Percentiles rank a stretch among this genome's conserved stretches.
These are phyloP conservation scores for Nakazawaea populi DNA, from an alignment of 805 yeast species.

Conservation along the genomic window DNA sequence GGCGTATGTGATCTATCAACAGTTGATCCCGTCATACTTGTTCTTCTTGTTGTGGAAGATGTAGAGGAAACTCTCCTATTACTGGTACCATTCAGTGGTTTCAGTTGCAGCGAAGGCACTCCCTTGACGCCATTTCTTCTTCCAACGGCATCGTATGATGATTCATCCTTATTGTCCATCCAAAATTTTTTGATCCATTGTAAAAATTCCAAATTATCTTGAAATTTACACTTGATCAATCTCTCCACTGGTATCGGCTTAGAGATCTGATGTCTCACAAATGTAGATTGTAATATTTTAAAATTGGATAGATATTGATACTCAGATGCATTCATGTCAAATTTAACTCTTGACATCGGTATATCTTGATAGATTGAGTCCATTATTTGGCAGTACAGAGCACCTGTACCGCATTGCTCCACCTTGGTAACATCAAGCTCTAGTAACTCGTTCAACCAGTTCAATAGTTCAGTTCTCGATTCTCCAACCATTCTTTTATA, in stretches of 20 bases:
- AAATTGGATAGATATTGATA: conserved; percentile 76
- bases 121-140: conserved; percentile 37
- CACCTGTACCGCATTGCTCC: conserved; percentile 95
- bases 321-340: conserved; percentile 54
- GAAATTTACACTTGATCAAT: conserved; percentile 81
- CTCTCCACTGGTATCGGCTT: conserved; percentile 76
- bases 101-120: background rate
- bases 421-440: conserved; percentile 64
- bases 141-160: conserved; percentile 62
- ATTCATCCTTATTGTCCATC: conserved; percentile 67
- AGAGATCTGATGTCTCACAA: conserved; percentile 62
- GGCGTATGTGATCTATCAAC: conserved; percentile 1
- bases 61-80: background rate
- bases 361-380: conserved; percentile 81
- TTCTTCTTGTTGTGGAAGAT: background rate
- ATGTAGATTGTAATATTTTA: conserved; percentile 81
- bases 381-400: conserved; percentile 87
- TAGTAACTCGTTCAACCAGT: conserved; percentile 77
- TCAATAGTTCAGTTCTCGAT: conserved; percentile 76
- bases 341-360: conserved; percentile 74
- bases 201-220: conserved; percentile 88
- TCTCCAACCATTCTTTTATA: conserved; percentile 38
- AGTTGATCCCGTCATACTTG: background rate
- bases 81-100: background rate
- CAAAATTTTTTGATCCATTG: conserved; percentile 89